A percentile compares a stretch with the other conserved stretches of the same genome.
phyloP scores from a whole-genome alignment of 495 filamentous ascomycete genomes.

The Penicillium fimorum region DNA sequence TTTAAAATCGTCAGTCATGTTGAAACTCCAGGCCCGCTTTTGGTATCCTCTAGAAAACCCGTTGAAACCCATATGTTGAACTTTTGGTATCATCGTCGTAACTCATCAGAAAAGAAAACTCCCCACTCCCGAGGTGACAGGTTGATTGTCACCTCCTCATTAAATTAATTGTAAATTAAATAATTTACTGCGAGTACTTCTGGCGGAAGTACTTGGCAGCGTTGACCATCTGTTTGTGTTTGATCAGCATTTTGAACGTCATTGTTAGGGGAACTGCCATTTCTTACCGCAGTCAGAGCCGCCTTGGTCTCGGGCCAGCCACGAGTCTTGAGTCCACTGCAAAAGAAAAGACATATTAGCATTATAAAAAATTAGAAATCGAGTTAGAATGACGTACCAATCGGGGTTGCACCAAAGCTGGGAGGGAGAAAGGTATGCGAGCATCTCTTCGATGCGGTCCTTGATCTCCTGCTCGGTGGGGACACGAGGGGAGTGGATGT shows the following conservation, averaged over 20 bases:
- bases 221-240: constrained; percentile 71
- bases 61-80: constrained; percentile 50
- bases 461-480: constrained; percentile 95
- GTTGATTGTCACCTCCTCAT: constrained; percentile 45
- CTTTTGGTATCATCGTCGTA: constrained; percentile 55
- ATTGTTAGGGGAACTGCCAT: neutral
- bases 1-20: constrained; percentile 61
- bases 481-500: constrained; percentile 98
- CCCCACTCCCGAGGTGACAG: constrained; percentile 38
- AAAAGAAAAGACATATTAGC: neutral
- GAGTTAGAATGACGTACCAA: constrained; percentile 44
- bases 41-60: constrained; percentile 48
- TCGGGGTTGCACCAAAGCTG: constrained; percentile 99
- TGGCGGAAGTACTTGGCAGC: constrained; percentile 94
- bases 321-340: constrained; percentile 85
- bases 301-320: constrained; percentile 96
- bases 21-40: constrained; percentile 52
- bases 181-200: constrained; percentile 66
- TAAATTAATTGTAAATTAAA: constrained; percentile 27
- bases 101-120: constrained; percentile 44
- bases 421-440: constrained; percentile 85
- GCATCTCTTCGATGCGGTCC: constrained; percentile 95
- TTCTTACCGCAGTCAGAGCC: constrained; percentile 57
- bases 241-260: neutral
- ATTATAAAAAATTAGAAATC: too few relatives aligned